Evolutionary conservation across 352 stramenopile genomes (phyloP).

Genomic region (Thalassiosira hispida): DNA sequence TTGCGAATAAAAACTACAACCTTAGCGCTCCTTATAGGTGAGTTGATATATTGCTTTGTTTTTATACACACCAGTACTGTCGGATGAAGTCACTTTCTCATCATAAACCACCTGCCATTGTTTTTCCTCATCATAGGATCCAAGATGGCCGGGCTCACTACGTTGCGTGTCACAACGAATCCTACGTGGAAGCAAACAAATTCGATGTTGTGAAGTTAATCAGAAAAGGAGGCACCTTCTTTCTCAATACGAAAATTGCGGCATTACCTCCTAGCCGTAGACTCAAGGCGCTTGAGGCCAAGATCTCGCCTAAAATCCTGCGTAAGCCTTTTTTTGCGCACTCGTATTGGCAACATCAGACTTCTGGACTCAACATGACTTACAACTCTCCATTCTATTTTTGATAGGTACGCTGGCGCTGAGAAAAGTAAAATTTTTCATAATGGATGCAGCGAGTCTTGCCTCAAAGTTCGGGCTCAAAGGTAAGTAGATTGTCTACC

Average conservation of each 20-base stretch:
- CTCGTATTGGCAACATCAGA: background rate
- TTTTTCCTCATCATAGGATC: constrained; percentile 32
- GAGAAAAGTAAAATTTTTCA: constrained; percentile 66
- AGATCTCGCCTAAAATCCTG: constrained; percentile 73
- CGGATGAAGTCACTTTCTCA: constrained; percentile 31
- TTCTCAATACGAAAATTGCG: constrained; percentile 78
- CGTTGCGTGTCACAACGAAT: constrained; percentile 81
- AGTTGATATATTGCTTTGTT: background rate
- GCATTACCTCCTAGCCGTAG: constrained; percentile 61
- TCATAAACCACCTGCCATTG: constrained; percentile 7
- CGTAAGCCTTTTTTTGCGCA: constrained; percentile 22
- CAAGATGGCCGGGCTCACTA: constrained; percentile 76
- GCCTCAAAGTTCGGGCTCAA: constrained; percentile 71
- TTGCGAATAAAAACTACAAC: constrained; percentile 42
- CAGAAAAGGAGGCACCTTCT: constrained; percentile 70
- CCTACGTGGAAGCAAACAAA: constrained; percentile 77
- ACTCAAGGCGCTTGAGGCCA: constrained; percentile 67
- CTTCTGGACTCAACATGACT: background rate
- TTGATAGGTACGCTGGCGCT: constrained; percentile 41
- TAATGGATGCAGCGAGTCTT: constrained; percentile 78
- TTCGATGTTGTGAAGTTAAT: constrained; percentile 80
- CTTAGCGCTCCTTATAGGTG: constrained; percentile 54
- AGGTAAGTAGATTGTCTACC: background rate
- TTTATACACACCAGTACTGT: background rate
- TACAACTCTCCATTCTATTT: constrained; percentile 5